Evolutionary conservation across 1,284 basidiomycete species (phyloP), one percentile per base, ranked within the genome.

Genomic region (Ceratobasidium sp.): DNA sequence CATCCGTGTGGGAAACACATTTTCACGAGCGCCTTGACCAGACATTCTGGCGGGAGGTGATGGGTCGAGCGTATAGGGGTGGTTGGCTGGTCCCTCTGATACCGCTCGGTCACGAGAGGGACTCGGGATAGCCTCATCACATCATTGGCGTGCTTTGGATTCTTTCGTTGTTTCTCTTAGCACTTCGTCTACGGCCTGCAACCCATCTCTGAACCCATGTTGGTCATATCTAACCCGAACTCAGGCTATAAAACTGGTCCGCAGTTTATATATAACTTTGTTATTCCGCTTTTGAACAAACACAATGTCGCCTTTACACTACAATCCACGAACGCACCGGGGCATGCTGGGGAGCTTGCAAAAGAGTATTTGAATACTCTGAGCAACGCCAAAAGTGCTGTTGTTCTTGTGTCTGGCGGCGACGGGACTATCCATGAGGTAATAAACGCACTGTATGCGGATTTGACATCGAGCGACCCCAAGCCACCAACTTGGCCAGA

Each of bases 1-100:
- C 95, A 96, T 96, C 63, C 94, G 91, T 38, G 94, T 97, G 23
- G 96, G 95, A 81, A 98, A 98, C 77, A 98, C 87, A 82, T 93
- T 92, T 84, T 98, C 96, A 79, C 96, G 88, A 77, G 93, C 84
- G 43, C 93, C 95, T 78, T 91, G 86, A 62, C 95, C 94, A 63
- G 95, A 95, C 95, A 97, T 97, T 77, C 21, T 35, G 43, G 47
- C 23, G 9, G 18, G 18, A n/a, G 16, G 35, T 16, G 47, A 49
- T 49, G 28, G n/a, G n/a, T n/a, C n/a, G n/a, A n/a, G n/a, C n/a
- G n/a, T n/a, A n/a, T n/a, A n/a, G n/a, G n/a, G n/a, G n/a, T n/a
- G n/a, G n/a, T n/a, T n/a, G n/a, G n/a, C n/a, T n/a, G n/a, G n/a
- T n/a, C n/a, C n/a, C n/a, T n/a, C n/a, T n/a, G n/a, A n/a, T n/a